Evolutionary conservation across 2,329 filamentous ascomycete species (phyloP).

Genomic region (Claviceps humidiphila): DNA sequence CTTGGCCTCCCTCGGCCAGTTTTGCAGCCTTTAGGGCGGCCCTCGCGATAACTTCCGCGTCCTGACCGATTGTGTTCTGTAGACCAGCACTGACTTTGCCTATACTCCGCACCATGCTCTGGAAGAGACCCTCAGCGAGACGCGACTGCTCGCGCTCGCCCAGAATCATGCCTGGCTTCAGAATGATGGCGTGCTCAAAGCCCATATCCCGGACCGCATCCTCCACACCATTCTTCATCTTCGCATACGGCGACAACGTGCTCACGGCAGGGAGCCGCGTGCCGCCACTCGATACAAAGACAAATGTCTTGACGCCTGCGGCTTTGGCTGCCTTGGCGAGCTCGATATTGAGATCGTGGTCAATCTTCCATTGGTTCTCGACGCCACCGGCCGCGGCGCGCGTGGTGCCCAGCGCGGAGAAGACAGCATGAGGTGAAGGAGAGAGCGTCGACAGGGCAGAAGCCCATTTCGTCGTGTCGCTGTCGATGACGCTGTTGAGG

Average conservation of each 20-base stretch:
- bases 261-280: slow-evolving; percentile 26
- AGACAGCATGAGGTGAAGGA: slow-evolving; percentile 49
- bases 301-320: slow-evolving; percentile 58
- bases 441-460: slow-evolving; percentile 39
- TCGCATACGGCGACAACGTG: slow-evolving; percentile 34
- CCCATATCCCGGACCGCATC: slow-evolving; percentile 56
- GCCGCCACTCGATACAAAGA: slow-evolving; percentile 56
- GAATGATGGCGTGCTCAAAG: slow-evolving; percentile 67
- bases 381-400: slow-evolving; percentile 60
- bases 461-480: slow-evolving; percentile 59
- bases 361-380: slow-evolving; percentile 72
- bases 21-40: slow-evolving; percentile 50
- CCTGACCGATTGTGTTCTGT: slow-evolving; percentile 59
- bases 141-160: slow-evolving; percentile 54
- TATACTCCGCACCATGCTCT: slow-evolving; percentile 40
- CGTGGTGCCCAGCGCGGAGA: slow-evolving; percentile 73
- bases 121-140: slow-evolving; percentile 41
- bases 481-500: slow-evolving; percentile 46
- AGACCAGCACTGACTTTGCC: slow-evolving; percentile 39
- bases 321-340: slow-evolving; percentile 63
- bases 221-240: slow-evolving; percentile 84
- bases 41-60: slow-evolving; percentile 56
- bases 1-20: slow-evolving; percentile 45
- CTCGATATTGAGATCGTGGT: slow-evolving; percentile 73
- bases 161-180: slow-evolving; percentile 62